Evolutionary conservation across 2,329 filamentous ascomycete genomes (phyloP).

Genomic region (Paraphoma chrysanthemicola): DNA sequence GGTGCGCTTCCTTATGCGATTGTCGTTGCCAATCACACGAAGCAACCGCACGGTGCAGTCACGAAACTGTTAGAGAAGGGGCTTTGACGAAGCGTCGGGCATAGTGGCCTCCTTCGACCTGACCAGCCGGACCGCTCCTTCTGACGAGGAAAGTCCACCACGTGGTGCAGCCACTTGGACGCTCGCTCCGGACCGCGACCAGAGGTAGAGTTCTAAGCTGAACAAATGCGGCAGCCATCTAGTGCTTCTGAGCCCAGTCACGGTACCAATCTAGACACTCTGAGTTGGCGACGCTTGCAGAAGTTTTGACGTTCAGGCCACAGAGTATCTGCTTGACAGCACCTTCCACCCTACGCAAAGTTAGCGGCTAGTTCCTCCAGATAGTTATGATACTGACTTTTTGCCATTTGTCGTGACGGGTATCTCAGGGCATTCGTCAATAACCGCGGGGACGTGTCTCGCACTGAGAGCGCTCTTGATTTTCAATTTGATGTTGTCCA

Average conservation of each 20-base stretch:
- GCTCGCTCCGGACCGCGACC: not conserved
- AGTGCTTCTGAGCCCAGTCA: constrained; percentile 63
- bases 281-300: constrained; percentile 91
- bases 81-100: too few species aligned
- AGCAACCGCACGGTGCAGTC: too few species aligned
- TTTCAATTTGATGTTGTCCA: constrained; percentile 67
- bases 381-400: constrained; percentile 67
- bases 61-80: too few species aligned
- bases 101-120: too few species aligned
- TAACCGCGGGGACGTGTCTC: constrained; percentile 83
- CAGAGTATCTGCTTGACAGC: constrained; percentile 96
- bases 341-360: constrained; percentile 76
- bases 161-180: too few species aligned
- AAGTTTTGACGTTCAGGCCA: constrained; percentile 84
- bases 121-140: too few species aligned
- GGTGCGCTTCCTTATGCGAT: too few species aligned
- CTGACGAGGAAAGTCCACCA: too few species aligned
- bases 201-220: not conserved
- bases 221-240: not conserved
- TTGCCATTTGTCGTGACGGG: constrained; percentile 95
- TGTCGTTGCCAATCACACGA: too few species aligned
- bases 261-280: constrained; percentile 89
- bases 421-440: constrained; percentile 85
- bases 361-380: constrained; percentile 7
- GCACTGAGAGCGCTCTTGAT: constrained; percentile 83